These are phyloP conservation scores for Persicaria maculosa DNA, from an alignment of 148 eudicot genomes.

Conservation along the genomic window DNA sequence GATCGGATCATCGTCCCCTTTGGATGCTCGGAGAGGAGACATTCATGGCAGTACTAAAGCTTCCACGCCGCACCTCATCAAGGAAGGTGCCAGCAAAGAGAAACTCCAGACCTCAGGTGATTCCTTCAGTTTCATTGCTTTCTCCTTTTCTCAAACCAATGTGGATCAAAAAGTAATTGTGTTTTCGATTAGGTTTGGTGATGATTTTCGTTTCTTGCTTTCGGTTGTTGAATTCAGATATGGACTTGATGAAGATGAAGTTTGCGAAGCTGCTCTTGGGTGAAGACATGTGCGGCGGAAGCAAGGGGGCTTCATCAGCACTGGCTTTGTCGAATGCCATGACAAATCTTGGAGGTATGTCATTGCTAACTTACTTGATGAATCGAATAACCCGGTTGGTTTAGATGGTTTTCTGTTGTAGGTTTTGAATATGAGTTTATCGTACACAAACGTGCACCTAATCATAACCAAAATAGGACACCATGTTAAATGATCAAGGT, in stretches of 20 bases:
- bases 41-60: background rate
- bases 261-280: conserved; percentile 30
- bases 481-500: too few relatives aligned
- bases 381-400: too few relatives aligned
- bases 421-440: too few relatives aligned
- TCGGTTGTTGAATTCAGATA: conserved; percentile 6
- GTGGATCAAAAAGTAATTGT: background rate
- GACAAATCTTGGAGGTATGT: conserved; percentile 21
- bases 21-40: background rate
- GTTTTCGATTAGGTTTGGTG: background rate
- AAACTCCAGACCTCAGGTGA: background rate
- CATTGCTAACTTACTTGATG: conserved; percentile 13
- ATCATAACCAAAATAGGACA: too few relatives aligned
- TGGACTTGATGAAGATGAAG: conserved; percentile 24
- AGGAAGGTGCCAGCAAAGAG: background rate
- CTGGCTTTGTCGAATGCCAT: conserved; percentile 31
- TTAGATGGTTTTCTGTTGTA: too few relatives aligned
- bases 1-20: background rate
- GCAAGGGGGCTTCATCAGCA: conserved; percentile 29
- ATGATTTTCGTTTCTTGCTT: background rate
- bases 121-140: background rate
- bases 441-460: too few relatives aligned
- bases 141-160: too few relatives aligned
- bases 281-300: conserved; percentile 32
- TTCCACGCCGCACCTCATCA: background rate